phyloP scores from a whole-genome alignment of 495 filamentous ascomycete species.

The Paragyromitra xinjiangensis region DNA sequence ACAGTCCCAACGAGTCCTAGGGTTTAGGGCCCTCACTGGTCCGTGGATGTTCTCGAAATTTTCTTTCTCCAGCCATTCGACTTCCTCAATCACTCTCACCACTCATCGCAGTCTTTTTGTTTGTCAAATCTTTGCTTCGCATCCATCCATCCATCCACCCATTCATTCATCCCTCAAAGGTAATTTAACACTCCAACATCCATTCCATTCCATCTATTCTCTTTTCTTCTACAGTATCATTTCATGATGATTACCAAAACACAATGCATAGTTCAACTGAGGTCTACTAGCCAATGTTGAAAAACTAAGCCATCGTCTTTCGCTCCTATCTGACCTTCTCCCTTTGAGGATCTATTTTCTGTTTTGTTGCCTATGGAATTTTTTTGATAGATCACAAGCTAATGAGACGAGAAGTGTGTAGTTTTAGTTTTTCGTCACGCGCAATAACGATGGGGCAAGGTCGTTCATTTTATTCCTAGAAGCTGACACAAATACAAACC shows the following conservation, averaged over 20 bases:
- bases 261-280: constrained; percentile 58
- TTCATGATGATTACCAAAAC: constrained; percentile 52
- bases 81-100: background rate
- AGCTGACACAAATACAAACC: constrained; percentile 4
- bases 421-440: constrained; percentile 4
- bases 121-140: background rate
- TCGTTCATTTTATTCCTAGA: background rate
- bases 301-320: constrained; percentile 57
- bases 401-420: constrained; percentile 1
- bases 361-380: background rate
- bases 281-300: constrained; percentile 58
- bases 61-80: background rate
- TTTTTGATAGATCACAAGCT: constrained; percentile 11
- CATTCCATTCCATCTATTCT: background rate
- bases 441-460: background rate
- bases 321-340: constrained; percentile 56
- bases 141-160: background rate
- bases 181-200: background rate
- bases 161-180: constrained; percentile 6
- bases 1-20: background rate
- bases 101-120: background rate
- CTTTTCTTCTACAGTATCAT: background rate
- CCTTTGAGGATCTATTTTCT: background rate
- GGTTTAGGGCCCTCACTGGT: background rate
- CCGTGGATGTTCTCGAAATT: background rate